phyloP scores from a whole-genome alignment of 306 rosid species.

The Spatholobus suberectus region DNA sequence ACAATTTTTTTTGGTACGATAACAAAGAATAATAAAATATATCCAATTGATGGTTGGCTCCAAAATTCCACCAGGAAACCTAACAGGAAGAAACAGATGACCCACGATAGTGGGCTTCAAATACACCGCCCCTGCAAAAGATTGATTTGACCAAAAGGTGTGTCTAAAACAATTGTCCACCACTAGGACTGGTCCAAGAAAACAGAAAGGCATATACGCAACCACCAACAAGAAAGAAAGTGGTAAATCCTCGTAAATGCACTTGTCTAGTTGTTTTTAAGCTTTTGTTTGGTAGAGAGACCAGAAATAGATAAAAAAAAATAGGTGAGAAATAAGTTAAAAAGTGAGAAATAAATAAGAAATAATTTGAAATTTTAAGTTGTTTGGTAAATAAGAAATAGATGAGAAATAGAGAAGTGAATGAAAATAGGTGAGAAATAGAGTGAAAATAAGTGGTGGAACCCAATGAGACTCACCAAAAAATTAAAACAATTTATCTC shows the following conservation, averaged over 20 bases:
- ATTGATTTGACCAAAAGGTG: conserved; percentile 36
- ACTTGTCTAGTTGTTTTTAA: background rate
- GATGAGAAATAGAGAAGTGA: no score
- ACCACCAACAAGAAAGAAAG: background rate
- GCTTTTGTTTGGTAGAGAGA: no score
- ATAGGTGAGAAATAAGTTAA: no score
- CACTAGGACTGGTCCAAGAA: background rate
- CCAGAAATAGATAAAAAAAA: no score
- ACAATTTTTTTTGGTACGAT: no score
- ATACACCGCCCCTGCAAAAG: conserved; percentile 12
- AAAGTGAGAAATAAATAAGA: no score
- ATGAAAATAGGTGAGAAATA: no score
- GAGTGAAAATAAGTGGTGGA: no score
- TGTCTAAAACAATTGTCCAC: background rate
- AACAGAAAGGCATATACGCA: background rate
- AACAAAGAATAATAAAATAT: background rate
- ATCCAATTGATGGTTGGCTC: background rate
- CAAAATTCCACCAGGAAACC: background rate
- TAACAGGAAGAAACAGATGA: background rate
- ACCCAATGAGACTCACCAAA: no score
- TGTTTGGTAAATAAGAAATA: no score
- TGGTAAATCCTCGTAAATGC: background rate
- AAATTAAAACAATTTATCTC: no score
- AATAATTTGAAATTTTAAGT: no score
- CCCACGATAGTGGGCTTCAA: background rate